Conservation (phyloP, 139 green algal species). For the Micractinium sp. region DNA sequence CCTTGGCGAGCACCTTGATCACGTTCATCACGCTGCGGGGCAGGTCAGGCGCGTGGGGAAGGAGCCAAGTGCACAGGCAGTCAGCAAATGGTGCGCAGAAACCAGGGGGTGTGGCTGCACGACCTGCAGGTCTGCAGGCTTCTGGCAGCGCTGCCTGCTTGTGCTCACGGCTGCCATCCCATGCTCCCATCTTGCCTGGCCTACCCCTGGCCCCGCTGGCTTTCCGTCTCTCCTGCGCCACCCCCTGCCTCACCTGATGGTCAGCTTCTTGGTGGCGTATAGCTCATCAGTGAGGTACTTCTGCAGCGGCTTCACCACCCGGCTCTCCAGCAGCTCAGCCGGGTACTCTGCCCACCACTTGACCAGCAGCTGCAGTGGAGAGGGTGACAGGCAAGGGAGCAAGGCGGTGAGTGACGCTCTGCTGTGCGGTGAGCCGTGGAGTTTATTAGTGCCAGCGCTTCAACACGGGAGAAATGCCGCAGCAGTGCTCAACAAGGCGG, state of each 20-base stretch:
- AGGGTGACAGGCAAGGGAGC: not conserved
- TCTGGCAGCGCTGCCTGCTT: too few relatives aligned
- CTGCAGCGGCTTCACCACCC: slow-evolving; percentile 79
- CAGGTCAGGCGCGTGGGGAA: not conserved
- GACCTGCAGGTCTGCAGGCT: too few relatives aligned
- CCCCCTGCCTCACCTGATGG: slow-evolving; percentile 46
- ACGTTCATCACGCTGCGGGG: slow-evolving; percentile 80
- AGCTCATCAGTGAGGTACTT: slow-evolving; percentile 83
- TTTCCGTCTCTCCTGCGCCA: not conserved
- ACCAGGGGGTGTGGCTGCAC: too few relatives aligned
- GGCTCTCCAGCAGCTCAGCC: slow-evolving; percentile 63
- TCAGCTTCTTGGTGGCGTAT: slow-evolving; percentile 88
- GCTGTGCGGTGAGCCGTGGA: too few relatives aligned
- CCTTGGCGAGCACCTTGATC: slow-evolving; percentile 86
- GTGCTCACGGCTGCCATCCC: too few relatives aligned
- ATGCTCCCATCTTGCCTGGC: too few relatives aligned
- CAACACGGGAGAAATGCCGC: not conserved
- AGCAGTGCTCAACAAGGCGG: too few relatives aligned
- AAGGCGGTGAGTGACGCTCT: too few relatives aligned
- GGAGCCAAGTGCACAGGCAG: not conserved
- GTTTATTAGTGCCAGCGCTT: too few relatives aligned
- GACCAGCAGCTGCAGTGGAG: slow-evolving; percentile 72
- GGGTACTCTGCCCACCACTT: slow-evolving; percentile 90
- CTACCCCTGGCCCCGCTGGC: not conserved
- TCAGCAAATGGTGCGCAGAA: not conserved